These are phyloP conservation scores for Alternaria longipes DNA, from an alignment of 2,329 filamentous ascomycete genomes.

Conservation along the genomic window DNA sequence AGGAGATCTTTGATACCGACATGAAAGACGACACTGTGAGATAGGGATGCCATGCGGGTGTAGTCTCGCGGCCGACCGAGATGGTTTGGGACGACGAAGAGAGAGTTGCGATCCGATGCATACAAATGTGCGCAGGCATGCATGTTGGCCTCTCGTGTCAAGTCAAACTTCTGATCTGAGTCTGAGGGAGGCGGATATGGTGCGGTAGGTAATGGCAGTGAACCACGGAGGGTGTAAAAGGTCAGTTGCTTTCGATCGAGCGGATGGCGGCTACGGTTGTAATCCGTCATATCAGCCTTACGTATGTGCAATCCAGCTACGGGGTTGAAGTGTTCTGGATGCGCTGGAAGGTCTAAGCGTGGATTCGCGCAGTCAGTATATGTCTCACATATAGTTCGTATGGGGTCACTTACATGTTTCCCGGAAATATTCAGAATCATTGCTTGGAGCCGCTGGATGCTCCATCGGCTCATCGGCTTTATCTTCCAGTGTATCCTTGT, in stretches of 20 bases:
- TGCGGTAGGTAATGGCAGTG: constrained; percentile 42
- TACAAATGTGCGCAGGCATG: constrained; percentile 68
- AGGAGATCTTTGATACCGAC: constrained; percentile 38
- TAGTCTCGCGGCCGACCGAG: constrained; percentile 35
- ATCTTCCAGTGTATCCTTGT: constrained; percentile 33
- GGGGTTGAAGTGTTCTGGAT: constrained; percentile 51
- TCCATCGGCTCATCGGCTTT: constrained; percentile 32
- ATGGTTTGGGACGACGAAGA: constrained; percentile 60
- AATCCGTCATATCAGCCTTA: constrained; percentile 63
- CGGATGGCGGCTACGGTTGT: constrained; percentile 53
- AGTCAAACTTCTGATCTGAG: background rate
- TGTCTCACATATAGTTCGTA: background rate
- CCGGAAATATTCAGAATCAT: background rate
- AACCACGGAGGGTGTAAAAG: constrained; percentile 45
- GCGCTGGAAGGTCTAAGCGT: constrained; percentile 30
- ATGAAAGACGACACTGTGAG: constrained; percentile 48
- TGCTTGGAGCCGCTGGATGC: constrained; percentile 30
- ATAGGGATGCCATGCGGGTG: constrained; percentile 43
- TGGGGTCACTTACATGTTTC: constrained; percentile 8
- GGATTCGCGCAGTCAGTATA: background rate
- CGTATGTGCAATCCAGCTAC: constrained; percentile 59
- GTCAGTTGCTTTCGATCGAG: constrained; percentile 50
- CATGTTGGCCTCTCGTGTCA: constrained; percentile 56
- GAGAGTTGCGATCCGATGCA: constrained; percentile 65
- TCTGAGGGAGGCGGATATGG: constrained; percentile 27